phyloP scores from a whole-genome alignment of 148 eudicot species.

The Oxyria digyna region DNA sequence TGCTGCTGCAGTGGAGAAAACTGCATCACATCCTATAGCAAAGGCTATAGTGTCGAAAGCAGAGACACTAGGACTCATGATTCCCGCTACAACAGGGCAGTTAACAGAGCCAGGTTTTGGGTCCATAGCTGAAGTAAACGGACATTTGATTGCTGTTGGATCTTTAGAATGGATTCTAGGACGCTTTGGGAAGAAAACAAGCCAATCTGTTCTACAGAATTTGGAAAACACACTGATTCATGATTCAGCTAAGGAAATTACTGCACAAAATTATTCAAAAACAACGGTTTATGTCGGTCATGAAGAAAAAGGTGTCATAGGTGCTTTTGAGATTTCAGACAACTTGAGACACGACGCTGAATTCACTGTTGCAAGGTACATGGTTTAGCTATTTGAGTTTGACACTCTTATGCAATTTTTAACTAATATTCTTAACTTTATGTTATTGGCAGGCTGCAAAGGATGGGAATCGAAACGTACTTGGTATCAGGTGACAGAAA shows the following conservation, averaged over 20 bases:
- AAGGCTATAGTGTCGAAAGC: conserved; percentile 74
- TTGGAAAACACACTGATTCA: conserved; percentile 43
- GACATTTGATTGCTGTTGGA: conserved; percentile 83
- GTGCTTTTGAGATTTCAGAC: conserved; percentile 80
- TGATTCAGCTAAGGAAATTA: conserved; percentile 16
- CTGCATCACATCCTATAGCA: conserved; percentile 90
- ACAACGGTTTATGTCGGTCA: conserved; percentile 81
- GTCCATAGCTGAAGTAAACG: conserved; percentile 86
- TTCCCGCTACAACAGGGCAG: conserved; percentile 64
- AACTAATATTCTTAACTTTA: background rate
- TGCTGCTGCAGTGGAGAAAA: conserved; percentile 98
- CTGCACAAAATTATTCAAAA: conserved; percentile 43
- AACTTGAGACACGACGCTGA: conserved; percentile 63
- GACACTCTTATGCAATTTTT: background rate
- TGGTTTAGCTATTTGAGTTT: background rate
- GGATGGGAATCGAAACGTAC: conserved; percentile 58
- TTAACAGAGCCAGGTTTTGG: conserved; percentile 93
- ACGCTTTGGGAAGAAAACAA: conserved; percentile 46
- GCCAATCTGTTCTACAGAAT: conserved; percentile 26
- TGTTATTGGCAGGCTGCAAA: conserved; percentile 46
- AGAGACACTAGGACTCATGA: conserved; percentile 42
- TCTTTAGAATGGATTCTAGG: conserved; percentile 65
- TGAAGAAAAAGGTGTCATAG: conserved; percentile 85
- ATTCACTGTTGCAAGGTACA: conserved; percentile 52
- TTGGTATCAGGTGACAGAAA: conserved; percentile 92